phyloP scores from a whole-genome alignment of 2,329 filamentous ascomycete species.

The Nothophaeocryptopus gaeumannii region DNA sequence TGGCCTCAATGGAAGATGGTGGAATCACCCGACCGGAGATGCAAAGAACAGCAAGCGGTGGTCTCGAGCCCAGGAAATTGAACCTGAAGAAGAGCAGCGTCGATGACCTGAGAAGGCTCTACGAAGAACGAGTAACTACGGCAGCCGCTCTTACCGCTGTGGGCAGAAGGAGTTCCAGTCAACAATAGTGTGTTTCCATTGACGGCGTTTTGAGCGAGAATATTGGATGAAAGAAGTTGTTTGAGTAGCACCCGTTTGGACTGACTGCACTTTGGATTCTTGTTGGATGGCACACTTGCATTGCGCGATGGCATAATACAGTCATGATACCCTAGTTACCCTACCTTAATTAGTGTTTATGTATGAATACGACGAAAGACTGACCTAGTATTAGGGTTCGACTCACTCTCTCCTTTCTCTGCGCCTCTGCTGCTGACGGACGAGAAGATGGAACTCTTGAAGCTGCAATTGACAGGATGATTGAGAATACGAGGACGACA shows the following conservation, averaged over 20 bases:
- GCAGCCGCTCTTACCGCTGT: conserved; percentile 26
- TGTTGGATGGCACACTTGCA: background rate
- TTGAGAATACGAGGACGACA: too few relatives aligned
- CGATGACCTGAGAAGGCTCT: conserved; percentile 47
- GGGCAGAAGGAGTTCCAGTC: conserved; percentile 15
- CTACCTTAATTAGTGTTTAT: background rate
- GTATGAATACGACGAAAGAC: too few relatives aligned
- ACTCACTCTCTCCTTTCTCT: too few relatives aligned
- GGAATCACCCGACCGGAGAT: background rate
- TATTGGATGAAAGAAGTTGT: background rate
- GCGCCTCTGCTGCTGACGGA: too few relatives aligned
- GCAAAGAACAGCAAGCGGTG: conserved; percentile 1
- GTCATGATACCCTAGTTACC: background rate
- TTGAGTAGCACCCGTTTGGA: background rate
- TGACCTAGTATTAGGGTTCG: too few relatives aligned
- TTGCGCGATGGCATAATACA: conserved; percentile 5
- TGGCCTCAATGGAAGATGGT: conserved; percentile 43
- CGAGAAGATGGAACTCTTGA: too few relatives aligned
- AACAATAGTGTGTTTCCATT: conserved; percentile 1
- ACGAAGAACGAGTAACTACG: conserved; percentile 47
- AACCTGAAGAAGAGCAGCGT: conserved; percentile 47
- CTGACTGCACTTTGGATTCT: background rate
- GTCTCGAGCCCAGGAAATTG: conserved; percentile 35
- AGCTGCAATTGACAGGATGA: too few relatives aligned
- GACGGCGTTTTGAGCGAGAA: background rate